phyloP scores from a whole-genome alignment of 371 early-diverging fungal genomes.

The Mucor indicus region DNA sequence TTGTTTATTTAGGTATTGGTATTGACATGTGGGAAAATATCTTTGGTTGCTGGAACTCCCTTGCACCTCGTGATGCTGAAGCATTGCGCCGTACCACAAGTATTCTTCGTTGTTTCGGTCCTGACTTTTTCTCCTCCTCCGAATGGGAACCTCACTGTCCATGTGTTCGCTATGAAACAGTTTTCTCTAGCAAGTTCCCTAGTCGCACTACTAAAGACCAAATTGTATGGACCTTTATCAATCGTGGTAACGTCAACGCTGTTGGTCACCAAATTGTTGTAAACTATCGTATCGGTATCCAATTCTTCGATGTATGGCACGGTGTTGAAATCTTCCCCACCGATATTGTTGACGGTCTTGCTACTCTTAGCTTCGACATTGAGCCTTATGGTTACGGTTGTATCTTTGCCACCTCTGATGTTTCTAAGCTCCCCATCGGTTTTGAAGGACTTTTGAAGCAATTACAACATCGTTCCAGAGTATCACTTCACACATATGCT shows the following conservation, averaged over 20 bases:
- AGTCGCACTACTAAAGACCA: conserved; percentile 12
- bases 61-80: conserved; percentile 27
- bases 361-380: conserved; percentile 31
- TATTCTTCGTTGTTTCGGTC: conserved; percentile 26
- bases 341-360: conserved; percentile 27
- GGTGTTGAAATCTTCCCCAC: conserved; percentile 23
- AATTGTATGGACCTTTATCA: conserved; percentile 24
- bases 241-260: conserved; percentile 19
- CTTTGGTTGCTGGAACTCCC: conserved; percentile 27
- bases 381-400: conserved; percentile 31
- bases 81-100: conserved; percentile 20
- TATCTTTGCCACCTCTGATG: conserved; percentile 28
- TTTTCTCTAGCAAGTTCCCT: conserved; percentile 22
- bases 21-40: conserved; percentile 32
- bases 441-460: conserved; percentile 15
- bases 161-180: conserved; percentile 27
- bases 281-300: conserved; percentile 27
- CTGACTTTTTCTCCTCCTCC: conserved; percentile 21
- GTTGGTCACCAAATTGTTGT: conserved; percentile 32
- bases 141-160: conserved; percentile 34
- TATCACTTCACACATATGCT: conserved; percentile 11
- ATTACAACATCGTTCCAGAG: conserved; percentile 8
- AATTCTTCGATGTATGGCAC: conserved; percentile 31
- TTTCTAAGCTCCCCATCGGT: conserved; percentile 9
- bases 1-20: conserved; percentile 15